These are phyloP conservation scores for Inga leiocalycina DNA, from an alignment of 306 rosid species.

Conservation along the genomic window DNA sequence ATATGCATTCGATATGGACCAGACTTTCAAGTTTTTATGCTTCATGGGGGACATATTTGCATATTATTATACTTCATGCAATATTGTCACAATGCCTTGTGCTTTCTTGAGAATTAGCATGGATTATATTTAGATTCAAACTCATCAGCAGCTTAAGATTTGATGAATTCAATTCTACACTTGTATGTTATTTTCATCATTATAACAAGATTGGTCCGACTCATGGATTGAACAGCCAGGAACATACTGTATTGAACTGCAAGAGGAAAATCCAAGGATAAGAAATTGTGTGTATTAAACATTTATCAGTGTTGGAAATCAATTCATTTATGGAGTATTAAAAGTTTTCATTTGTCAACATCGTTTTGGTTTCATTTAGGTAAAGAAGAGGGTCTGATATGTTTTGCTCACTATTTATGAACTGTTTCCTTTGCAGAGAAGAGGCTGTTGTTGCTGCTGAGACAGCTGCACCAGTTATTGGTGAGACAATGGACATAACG, in stretches of 20 bases:
- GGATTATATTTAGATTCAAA: not conserved
- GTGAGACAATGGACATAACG: slow-evolving; percentile 57
- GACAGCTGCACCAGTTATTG: slow-evolving; percentile 39
- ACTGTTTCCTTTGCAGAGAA: slow-evolving; percentile 37
- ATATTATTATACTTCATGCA: not conserved
- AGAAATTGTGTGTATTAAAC: not conserved
- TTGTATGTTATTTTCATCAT: not conserved
- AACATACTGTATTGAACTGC: not conserved
- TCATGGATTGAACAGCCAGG: not conserved
- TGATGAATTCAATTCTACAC: too few relatives aligned
- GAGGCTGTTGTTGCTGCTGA: slow-evolving; percentile 41
- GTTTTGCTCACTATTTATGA: slow-evolving; percentile 15
- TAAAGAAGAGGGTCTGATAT: not conserved
- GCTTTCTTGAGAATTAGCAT: not conserved
- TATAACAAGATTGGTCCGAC: not conserved
- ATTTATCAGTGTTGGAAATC: not conserved
- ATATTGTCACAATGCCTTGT: not conserved
- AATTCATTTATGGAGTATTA: not conserved
- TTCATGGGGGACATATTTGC: not conserved
- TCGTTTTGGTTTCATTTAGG: not conserved
- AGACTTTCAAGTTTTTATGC: not conserved
- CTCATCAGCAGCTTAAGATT: not conserved
- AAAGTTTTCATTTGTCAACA: not conserved
- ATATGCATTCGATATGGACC: not conserved
- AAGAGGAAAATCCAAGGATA: not conserved